phyloP scores from a whole-genome alignment of 2,329 filamentous ascomycete genomes.

The Tolypocladium guangdongense region DNA sequence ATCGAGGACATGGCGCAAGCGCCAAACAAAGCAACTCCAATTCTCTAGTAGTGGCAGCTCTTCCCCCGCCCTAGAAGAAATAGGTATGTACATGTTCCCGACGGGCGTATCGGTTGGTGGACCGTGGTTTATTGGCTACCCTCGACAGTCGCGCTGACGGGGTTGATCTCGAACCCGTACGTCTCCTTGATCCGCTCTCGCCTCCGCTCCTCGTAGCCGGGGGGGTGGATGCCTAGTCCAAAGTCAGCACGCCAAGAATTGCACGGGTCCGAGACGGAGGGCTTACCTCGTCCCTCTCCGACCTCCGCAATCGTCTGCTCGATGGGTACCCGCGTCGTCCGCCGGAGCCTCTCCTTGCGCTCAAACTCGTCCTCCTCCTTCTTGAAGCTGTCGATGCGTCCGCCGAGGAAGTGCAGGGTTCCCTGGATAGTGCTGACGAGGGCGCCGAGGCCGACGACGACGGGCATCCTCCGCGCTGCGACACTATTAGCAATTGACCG shows the following conservation, averaged over 20 bases:
- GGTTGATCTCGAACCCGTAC: conserved; percentile 77
- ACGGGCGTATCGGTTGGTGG: conserved; percentile 5
- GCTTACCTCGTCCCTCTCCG: conserved; percentile 76
- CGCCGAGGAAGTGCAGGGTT: conserved; percentile 58
- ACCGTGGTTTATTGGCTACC: conserved; percentile 23
- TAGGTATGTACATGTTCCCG: conserved; percentile 25
- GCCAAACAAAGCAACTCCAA: conserved; percentile 24
- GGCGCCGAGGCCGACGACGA: conserved; percentile 57
- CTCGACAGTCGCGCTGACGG: conserved; percentile 43
- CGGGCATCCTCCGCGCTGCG: conserved; percentile 46
- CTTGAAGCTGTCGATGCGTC: conserved; percentile 40
- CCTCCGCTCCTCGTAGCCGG: conserved; percentile 77
- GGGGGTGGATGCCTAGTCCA: conserved; percentile 59
- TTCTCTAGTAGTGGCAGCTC: conserved; percentile 28
- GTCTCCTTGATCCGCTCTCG: conserved; percentile 71
- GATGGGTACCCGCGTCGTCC: conserved; percentile 60
- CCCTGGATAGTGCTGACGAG: conserved; percentile 46
- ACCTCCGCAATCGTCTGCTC: conserved; percentile 73
- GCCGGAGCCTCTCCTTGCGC: conserved; percentile 63
- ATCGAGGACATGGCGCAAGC: neutral
- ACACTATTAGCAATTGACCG: neutral
- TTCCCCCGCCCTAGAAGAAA: conserved; percentile 21
- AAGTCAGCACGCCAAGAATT: neutral
- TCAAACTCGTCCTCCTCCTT: conserved; percentile 59
- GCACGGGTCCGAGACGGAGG: neutral